These are phyloP conservation scores for Zygosaccharomyces bisporus DNA, from an alignment of 805 yeast genomes.

Conservation along the genomic window DNA sequence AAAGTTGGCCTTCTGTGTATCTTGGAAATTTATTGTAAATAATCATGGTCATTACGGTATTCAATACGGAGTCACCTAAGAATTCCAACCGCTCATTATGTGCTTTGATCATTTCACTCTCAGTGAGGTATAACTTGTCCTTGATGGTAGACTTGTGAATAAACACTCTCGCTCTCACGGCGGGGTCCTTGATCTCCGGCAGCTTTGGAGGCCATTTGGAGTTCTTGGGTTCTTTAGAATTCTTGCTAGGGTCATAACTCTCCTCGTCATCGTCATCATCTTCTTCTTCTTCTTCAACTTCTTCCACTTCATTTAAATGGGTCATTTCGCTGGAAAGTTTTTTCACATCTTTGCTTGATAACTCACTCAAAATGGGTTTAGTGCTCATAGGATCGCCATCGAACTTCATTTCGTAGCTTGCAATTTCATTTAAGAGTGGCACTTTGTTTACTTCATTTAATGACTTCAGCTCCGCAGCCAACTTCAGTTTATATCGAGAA, in stretches of 20 bases:
- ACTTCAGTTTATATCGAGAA: constrained; percentile 49
- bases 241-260: constrained; percentile 23
- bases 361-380: constrained; percentile 22
- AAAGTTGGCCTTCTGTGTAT: constrained; percentile 76
- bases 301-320: constrained; percentile 20
- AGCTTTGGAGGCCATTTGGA: constrained; percentile 58
- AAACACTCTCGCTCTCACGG: constrained; percentile 66
- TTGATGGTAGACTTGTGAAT: constrained; percentile 73
- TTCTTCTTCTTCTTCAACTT: constrained; percentile 30
- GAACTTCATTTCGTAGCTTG: constrained; percentile 38
- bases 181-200: constrained; percentile 61
- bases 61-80: constrained; percentile 82
- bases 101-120: constrained; percentile 51
- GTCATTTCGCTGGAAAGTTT: constrained; percentile 16
- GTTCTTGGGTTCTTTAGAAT: constrained; percentile 10
- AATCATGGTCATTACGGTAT: constrained; percentile 65
- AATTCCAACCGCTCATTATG: constrained; percentile 90
- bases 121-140: constrained; percentile 52
- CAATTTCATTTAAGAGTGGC: constrained; percentile 53
- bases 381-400: constrained; percentile 10
- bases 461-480: constrained; percentile 59
- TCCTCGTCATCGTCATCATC: constrained; percentile 33
- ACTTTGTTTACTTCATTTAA: constrained; percentile 47
- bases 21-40: constrained; percentile 63
- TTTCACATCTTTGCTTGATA: constrained; percentile 20